Evolutionary conservation across 192 early-diverging fungal genomes (phyloP), one percentile per base, ranked within the genome.

Genomic region (Oehlia diaphana): DNA sequence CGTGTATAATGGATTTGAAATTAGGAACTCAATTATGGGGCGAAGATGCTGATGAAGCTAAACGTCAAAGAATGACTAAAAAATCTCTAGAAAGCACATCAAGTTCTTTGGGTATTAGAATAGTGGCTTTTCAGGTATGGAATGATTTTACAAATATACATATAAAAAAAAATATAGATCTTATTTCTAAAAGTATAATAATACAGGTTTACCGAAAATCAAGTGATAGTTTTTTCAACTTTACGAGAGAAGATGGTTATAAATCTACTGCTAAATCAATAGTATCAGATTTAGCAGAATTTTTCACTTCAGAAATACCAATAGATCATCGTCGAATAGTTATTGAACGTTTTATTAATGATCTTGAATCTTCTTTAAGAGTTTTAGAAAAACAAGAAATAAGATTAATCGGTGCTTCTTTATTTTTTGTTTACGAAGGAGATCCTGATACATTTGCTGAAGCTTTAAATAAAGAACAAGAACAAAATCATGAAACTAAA

Each of bases 1-100:
- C 96, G 2, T 97, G 94, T 77, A 84, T 97, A 13, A 82, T 95
- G 62, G 97, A 99, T 83, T 65, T 97, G 33, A 99, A 99, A 83
- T 80, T 99, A 58, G 97, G 96, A 9, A 88, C 88, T 3, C 88
- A 90, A 65, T 82, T 97, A 44, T 92, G 91, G 80, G 95, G 93
- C 63, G 86, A 90, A 35, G 87, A 93, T 42, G 95, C 95, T 0
- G 75, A 83, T 1, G 89, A 89, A 9, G 92, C 88, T 63, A 99
- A 99, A 83, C 84, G 82, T 9, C 81, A 79, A 28, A 87, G 88
- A 77, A 93, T 95, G 91, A 83, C 86, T 44, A 44, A 80, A 21
- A 91, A 91, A 71, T 93, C 96, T 2, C 35, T 81, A 6, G 81
- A 78, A 9, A 93, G 92, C 1, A 99, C 97, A 2, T 89, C 90